These are phyloP conservation scores for Xylaria multiplex DNA, from an alignment of 2,329 filamentous ascomycete species.

Conservation along the genomic window DNA sequence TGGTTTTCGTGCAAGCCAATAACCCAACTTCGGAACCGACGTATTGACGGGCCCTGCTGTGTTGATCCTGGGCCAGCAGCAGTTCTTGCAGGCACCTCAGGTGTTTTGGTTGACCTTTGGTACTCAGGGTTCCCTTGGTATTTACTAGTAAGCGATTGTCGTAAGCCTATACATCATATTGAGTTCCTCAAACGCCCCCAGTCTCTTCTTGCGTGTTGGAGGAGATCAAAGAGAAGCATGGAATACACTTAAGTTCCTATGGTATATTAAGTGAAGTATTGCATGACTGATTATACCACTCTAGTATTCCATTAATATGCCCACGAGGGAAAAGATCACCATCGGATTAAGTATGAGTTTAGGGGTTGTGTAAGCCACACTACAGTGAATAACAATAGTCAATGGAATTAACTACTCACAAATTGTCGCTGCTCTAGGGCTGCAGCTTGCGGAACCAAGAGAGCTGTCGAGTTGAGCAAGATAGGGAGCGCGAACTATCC, in stretches of 20 bases:
- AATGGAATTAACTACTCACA: neutral
- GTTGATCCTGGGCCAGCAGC: constrained; percentile 25
- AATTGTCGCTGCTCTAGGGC: constrained; percentile 8
- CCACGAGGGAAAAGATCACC: constrained; percentile 29
- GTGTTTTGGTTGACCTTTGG: constrained; percentile 34
- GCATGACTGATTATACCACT: neutral
- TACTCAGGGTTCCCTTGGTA: constrained; percentile 35
- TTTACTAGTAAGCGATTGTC: constrained; percentile 22
- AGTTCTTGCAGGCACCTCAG: constrained; percentile 21
- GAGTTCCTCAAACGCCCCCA: neutral
- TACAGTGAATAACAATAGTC: neutral
- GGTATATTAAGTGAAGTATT: neutral
- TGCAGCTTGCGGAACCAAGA: constrained; percentile 25
- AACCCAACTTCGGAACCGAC: constrained; percentile 35
- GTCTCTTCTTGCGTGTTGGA: neutral
- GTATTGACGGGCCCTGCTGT: constrained; percentile 31
- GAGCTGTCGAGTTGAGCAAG: constrained; percentile 13
- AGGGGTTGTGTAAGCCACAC: constrained; percentile 37
- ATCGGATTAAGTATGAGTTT: constrained; percentile 35
- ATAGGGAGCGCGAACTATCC: constrained; percentile 25
- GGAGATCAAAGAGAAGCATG: neutral
- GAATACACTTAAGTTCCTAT: neutral
- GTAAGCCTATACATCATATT: neutral
- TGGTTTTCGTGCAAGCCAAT: constrained; percentile 37
- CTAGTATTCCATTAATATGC: constrained; percentile 10